A percentile compares a stretch with the other conserved stretches of the same genome.
Conservation (phyloP, 2,329 filamentous ascomycete species). For the Cercospora janseana region DNA sequence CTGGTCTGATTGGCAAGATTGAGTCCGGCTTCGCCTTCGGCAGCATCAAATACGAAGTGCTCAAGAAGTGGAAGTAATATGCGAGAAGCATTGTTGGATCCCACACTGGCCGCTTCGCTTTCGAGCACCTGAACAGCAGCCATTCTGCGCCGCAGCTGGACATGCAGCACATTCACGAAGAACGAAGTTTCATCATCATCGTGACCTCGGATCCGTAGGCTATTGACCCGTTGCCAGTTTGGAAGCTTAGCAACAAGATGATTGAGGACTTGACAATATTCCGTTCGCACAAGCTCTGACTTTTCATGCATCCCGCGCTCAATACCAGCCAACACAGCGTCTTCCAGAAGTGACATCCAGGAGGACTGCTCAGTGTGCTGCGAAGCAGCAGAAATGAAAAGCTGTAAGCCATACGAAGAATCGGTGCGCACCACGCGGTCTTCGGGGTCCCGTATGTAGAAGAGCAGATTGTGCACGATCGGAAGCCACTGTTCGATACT, state of each 20-base stretch:
- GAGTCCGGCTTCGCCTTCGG: constrained; percentile 72
- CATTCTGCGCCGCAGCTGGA: constrained; percentile 80
- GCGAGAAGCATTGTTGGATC: constrained; percentile 74
- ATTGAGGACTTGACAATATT: constrained; percentile 77
- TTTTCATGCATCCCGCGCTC: constrained; percentile 66
- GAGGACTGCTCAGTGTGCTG: constrained; percentile 50
- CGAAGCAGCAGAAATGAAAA: constrained; percentile 65
- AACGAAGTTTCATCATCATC: constrained; percentile 81
- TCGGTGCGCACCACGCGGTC: constrained; percentile 84
- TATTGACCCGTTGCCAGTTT: constrained; percentile 67
- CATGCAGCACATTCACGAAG: constrained; percentile 89
- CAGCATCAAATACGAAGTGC: constrained; percentile 85
- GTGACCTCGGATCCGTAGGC: constrained; percentile 66
- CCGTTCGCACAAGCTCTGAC: constrained; percentile 80
- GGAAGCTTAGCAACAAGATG: constrained; percentile 71
- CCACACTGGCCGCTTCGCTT: constrained; percentile 64
- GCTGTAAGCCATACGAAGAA: constrained; percentile 74
- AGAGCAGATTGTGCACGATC: constrained; percentile 83
- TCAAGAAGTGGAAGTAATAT: constrained; percentile 90
- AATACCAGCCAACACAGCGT: constrained; percentile 70
- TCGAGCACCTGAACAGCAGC: constrained; percentile 78
- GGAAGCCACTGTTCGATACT: constrained; percentile 79
- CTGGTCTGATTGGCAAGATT: constrained; percentile 84
- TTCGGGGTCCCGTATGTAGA: constrained; percentile 79
- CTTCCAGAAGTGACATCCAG: constrained; percentile 58